Base-by-base conservation (phyloP, 176 grass and related monocot species). In the Neostapfia colusana region DNA sequence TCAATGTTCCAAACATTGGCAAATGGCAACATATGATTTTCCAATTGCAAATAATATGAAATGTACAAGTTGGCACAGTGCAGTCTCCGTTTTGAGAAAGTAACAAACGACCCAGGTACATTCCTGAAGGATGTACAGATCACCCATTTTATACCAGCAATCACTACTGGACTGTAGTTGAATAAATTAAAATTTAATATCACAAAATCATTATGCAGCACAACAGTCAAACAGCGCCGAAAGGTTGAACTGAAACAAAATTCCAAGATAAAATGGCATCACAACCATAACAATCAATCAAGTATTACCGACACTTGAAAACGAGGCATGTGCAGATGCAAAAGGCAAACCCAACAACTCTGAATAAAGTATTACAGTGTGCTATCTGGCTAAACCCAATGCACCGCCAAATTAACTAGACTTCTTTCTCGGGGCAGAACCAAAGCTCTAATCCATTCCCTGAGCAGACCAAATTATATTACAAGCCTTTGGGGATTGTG, bases 111-210 rank as follows among this genome's bases (percentile, higher is more conserved):
- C n/a, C 50, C 7, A 28, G 17, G 58, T 35, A 57, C 18, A 70
- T 49, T 49, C 15, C 43, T 28, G 46, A 49, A 9, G 24, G 39
- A 44, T 17, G 6, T 44, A 40, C 14, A 64, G 28, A 56, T 45
- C 24, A 72, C 20, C 42, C 25, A 72, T 65, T 65, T 66, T 20
- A 79, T 66, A 75, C 24, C 48, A 81, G 20, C 20, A 45, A 35
- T 8, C 56, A 21, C 17, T 17, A 35, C 6, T 54, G 24, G 26
- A 15, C 27, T 25, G 41, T 9, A 72, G 10, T 27, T 45, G 27
- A 20, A 28, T 40, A 76, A 65, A 15, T 17, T 25, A 64, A 50
- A 72, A 55, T 79, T 10, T 2, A 46, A 34, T 15, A 20, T 65
- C 54, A 72, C 7, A 37, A 65, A 44, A 57, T 16, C 58, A n/a